phyloP scores from a whole-genome alignment of 441 rosid species.

The Biscutella auriculata region DNA sequence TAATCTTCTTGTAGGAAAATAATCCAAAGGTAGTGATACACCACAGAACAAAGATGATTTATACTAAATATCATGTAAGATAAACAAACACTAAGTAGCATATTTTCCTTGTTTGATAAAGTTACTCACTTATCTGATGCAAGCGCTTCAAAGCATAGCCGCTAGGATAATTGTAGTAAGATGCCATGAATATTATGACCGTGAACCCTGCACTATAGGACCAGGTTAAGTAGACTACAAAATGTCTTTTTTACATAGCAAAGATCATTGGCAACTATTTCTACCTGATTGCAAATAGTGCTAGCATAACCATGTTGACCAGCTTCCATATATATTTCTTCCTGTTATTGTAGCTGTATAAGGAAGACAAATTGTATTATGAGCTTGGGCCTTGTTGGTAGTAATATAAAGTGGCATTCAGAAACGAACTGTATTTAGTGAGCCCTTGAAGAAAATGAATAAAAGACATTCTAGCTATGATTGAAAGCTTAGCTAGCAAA shows the following conservation, averaged over 20 bases:
- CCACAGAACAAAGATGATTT: slow-evolving; percentile 6
- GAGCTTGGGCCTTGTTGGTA: not conserved
- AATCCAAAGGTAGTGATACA: not conserved
- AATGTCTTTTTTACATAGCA: slow-evolving; percentile 12
- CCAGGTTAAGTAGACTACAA: slow-evolving; percentile 13
- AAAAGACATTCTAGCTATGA: not conserved
- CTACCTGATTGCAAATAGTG: slow-evolving; percentile 63
- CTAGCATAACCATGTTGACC: slow-evolving; percentile 48
- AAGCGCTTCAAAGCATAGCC: slow-evolving; percentile 70
- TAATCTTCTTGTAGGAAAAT: not conserved
- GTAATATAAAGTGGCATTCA: slow-evolving; percentile 2
- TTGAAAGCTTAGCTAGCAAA: slow-evolving; percentile 13
- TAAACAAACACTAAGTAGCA: not conserved
- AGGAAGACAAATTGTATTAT: not conserved
- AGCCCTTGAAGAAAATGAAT: not conserved
- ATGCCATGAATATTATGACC: slow-evolving; percentile 62
- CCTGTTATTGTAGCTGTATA: slow-evolving; percentile 77
- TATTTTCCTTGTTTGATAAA: slow-evolving; percentile 6
- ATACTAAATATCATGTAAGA: not conserved
- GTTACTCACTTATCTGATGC: slow-evolving; percentile 62
- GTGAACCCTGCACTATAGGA: slow-evolving; percentile 84
- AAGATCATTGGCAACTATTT: slow-evolving; percentile 10
- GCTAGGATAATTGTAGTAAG: slow-evolving; percentile 83
- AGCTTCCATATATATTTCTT: slow-evolving; percentile 69
- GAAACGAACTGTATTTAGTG: not conserved